Percentiles rank a stretch among this genome's conserved stretches.
Evolutionary conservation across 352 stramenopile species (phyloP).

Genomic region (Pythium oligandrum): DNA sequence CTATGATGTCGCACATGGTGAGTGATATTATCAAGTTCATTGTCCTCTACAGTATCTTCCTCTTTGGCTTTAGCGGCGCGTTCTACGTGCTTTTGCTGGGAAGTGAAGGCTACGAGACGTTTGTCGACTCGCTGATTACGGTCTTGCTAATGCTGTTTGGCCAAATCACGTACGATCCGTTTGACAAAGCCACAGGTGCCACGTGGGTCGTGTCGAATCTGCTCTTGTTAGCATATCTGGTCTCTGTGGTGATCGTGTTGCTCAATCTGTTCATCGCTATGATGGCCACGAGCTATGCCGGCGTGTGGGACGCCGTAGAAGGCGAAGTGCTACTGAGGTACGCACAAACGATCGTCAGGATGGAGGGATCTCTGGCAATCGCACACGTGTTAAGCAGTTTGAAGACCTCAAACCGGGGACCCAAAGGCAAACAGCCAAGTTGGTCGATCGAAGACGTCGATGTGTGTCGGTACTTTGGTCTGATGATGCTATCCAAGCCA

Average conservation of each 20-base stretch:
- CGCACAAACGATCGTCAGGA: constrained; percentile 19
- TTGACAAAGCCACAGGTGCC: constrained; percentile 2
- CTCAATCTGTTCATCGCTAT: constrained; percentile 38
- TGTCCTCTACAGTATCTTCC: constrained; percentile 18
- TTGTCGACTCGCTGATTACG: constrained; percentile 11
- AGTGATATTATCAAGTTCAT: constrained; percentile 8
- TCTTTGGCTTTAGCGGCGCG: constrained; percentile 13
- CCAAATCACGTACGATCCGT: constrained; percentile 8
- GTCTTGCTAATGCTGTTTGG: constrained; percentile 18
- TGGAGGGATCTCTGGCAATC: constrained; percentile 4
- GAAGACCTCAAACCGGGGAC: no score
- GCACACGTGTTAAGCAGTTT: no score
- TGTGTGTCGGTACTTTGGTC: no score
- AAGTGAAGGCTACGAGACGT: constrained; percentile 5
- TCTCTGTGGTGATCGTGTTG: constrained; percentile 23
- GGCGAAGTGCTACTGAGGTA: constrained; percentile 12
- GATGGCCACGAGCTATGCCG: constrained; percentile 27
- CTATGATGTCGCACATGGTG: constrained; percentile 19
- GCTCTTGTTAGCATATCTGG: constrained; percentile 17
- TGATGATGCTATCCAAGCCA: no score
- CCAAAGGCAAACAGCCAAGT: no score
- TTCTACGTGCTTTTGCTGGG: constrained; percentile 19
- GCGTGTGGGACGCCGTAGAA: constrained; percentile 16
- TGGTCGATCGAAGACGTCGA: no score
- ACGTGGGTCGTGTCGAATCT: constrained; percentile 13